Evolutionary conservation across 2,329 filamentous ascomycete genomes (phyloP).

Genomic region (Rutstroemia sp.): DNA sequence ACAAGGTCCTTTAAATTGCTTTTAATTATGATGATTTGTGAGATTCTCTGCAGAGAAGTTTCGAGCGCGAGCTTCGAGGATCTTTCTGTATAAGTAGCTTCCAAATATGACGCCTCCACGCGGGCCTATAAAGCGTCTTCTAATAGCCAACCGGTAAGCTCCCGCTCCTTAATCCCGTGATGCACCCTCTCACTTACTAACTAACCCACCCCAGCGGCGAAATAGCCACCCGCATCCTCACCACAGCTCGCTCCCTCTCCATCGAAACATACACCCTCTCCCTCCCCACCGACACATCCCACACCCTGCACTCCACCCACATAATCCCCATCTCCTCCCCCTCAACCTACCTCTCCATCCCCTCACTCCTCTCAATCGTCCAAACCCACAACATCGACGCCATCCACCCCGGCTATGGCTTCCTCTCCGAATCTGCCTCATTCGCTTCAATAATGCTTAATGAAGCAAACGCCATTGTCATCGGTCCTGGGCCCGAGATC

Average conservation of each 20-base stretch:
- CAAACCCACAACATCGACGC: conserved; percentile 48
- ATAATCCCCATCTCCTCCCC: conserved; percentile 44
- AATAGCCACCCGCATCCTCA: conserved; percentile 54
- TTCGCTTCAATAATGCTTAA: conserved; percentile 61
- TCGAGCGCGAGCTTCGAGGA: neutral
- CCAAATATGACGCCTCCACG: neutral
- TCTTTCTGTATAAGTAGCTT: neutral
- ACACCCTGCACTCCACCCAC: conserved; percentile 44
- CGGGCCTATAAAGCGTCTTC: conserved; percentile 39
- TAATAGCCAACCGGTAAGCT: conserved; percentile 45
- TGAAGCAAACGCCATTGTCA: conserved; percentile 61
- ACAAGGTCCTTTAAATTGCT: too few species aligned
- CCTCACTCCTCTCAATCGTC: conserved; percentile 39
- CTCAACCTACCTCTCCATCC: conserved; percentile 45
- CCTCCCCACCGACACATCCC: conserved; percentile 46
- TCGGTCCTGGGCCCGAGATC: conserved; percentile 49
- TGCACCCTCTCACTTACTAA: neutral
- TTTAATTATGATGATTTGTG: too few species aligned
- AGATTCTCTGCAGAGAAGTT: too few species aligned
- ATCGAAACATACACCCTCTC: conserved; percentile 50
- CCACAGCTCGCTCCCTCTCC: conserved; percentile 49
- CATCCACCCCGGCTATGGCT: conserved; percentile 69
- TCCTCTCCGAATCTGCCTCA: conserved; percentile 59
- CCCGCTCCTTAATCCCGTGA: neutral
- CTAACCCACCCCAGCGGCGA: conserved; percentile 42